Conservation (phyloP, 805 yeast genomes). For the Starmerella apicola region DNA sequence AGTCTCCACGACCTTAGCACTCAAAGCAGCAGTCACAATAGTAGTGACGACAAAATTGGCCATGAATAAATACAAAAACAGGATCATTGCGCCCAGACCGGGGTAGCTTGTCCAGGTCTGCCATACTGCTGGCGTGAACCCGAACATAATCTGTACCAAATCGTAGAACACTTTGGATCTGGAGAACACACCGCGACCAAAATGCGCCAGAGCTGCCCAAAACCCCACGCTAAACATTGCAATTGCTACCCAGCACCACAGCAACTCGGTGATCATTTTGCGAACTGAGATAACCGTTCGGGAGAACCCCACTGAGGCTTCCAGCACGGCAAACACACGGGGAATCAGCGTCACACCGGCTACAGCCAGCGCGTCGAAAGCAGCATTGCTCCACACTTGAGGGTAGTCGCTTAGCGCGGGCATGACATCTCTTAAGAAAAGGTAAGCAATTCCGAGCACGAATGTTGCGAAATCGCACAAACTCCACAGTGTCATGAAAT, state of each 20-base stretch:
- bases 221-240: slow-evolving; percentile 42
- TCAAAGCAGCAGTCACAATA: slow-evolving; percentile 42
- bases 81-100: slow-evolving; percentile 35
- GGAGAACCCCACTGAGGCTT: slow-evolving; percentile 41
- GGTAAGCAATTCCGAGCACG: slow-evolving; percentile 29
- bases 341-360: slow-evolving; percentile 40
- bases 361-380: slow-evolving; percentile 27
- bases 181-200: slow-evolving; percentile 33
- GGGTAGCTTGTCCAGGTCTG: slow-evolving; percentile 40
- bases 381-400: slow-evolving; percentile 6
- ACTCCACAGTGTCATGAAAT: slow-evolving; percentile 43
- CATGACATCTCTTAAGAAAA: slow-evolving; percentile 18
- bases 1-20: slow-evolving; percentile 29
- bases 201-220: slow-evolving; percentile 41
- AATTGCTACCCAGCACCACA: slow-evolving; percentile 38
- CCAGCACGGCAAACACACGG: slow-evolving; percentile 38
- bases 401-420: slow-evolving; percentile 9
- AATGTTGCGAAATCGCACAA: slow-evolving; percentile 36
- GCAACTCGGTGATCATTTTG: slow-evolving; percentile 39
- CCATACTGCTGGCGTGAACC: slow-evolving; percentile 53
- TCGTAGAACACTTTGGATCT: slow-evolving; percentile 38
- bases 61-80: slow-evolving; percentile 40
- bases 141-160: slow-evolving; percentile 41
- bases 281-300: slow-evolving; percentile 40
- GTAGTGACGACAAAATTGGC: slow-evolving; percentile 45